Evolutionary conservation across 257 asterid species (phyloP), one percentile per base, ranked within the genome.

Genomic region (Solanum gandarillasii): DNA sequence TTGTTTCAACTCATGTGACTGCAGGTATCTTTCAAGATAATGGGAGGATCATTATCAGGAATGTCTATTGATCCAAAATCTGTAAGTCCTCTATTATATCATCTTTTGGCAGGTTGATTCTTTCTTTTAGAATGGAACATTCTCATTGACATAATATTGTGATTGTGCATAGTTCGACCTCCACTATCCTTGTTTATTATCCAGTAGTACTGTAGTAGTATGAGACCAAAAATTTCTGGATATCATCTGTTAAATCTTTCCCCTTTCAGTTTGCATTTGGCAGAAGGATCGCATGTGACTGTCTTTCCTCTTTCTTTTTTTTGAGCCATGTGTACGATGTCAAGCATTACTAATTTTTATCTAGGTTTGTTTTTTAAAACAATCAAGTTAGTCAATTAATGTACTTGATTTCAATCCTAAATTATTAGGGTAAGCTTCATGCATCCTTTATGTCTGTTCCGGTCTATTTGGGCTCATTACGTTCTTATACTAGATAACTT

Each of bases 21-120:
- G 84, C 93, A 97, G 99, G 98, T 97, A 86, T 95, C 99, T 88
- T 95, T 97, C 95, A 97, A 95, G 95, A 93, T 95, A 88, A 89
- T 89, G 39, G 98, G 99, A 75, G 92, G 92, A 85, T 92, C 99
- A 14, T 89, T 97, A 85, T 94, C 99, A 86, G 99, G 99, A 90
- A 93, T 97, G 98, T 90, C 95, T 55, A 92, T 95, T 79, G 98
- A 97, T 93, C 96, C 98, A 83, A 97, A 95, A 94, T 93, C 97
- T 91, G 99, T 95, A 95, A 90, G 98, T 91, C 87, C 14, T 25
- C 62, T 27, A 41, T 74, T 36, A 23, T 74, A 31, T 10, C 39
- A 39, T 79, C n/a, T 73, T 9, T 87, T 48, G 70, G 62, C 29
- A 29, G 36, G 85, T 29, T 48, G 20, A n/a, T 72, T 87, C 74